phyloP scores from a whole-genome alignment of 305 asterid species.

The Rubia peregrina region DNA sequence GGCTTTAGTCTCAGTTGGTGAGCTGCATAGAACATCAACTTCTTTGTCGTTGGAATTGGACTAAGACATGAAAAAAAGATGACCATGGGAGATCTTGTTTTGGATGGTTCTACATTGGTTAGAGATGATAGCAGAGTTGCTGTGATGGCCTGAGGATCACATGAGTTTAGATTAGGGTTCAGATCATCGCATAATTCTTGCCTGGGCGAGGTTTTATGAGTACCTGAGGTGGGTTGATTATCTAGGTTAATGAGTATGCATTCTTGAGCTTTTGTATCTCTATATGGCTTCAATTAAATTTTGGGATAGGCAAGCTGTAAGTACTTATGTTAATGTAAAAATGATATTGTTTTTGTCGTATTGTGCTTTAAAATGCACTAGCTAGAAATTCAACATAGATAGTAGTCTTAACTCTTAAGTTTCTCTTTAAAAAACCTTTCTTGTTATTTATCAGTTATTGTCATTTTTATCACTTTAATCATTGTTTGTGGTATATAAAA shows the following conservation, averaged over 20 bases:
- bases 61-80: neutral
- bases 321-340: too few species aligned
- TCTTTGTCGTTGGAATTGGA: neutral
- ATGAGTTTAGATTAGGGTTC: neutral
- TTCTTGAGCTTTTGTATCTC: neutral
- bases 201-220: neutral
- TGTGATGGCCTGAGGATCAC: constrained; percentile 12
- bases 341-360: too few species aligned
- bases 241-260: neutral
- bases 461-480: too few species aligned
- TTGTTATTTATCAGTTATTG: too few species aligned
- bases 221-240: too few species aligned
- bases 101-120: neutral
- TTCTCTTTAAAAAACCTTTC: too few species aligned
- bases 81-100: neutral
- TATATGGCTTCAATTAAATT: too few species aligned
- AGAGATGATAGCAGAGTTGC: constrained; percentile 3
- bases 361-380: too few species aligned
- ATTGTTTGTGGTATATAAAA: too few species aligned
- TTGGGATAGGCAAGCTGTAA: too few species aligned
- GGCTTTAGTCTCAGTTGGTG: constrained; percentile 18
- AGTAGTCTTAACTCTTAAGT: too few species aligned
- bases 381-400: too few species aligned
- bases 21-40: neutral
- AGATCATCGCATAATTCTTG: neutral